Evolutionary conservation across 352 stramenopile genomes (phyloP).

Genomic region (Phytophthora capsici): DNA sequence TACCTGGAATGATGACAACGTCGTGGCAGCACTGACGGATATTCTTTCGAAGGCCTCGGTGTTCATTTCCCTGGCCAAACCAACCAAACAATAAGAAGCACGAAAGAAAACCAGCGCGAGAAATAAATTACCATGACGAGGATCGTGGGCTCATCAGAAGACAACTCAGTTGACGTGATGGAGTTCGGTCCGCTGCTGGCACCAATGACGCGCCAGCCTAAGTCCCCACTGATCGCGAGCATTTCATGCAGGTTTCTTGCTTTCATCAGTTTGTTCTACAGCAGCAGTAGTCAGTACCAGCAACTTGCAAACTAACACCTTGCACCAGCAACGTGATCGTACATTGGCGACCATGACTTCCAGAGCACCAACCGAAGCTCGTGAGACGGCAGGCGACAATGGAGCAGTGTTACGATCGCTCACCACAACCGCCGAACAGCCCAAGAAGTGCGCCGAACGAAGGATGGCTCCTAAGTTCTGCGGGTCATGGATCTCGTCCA

Average conservation of each 20-base stretch:
- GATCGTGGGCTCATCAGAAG: conserved; percentile 63
- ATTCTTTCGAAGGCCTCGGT: conserved; percentile 72
- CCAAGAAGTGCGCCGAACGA: conserved; percentile 80
- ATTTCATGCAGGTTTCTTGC: conserved; percentile 73
- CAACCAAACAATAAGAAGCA: neutral
- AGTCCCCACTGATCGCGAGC: conserved; percentile 64
- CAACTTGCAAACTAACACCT: too few relatives aligned
- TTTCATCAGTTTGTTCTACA: conserved; percentile 70
- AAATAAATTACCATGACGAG: conserved; percentile 71
- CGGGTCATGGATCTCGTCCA: conserved; percentile 84
- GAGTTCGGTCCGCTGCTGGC: conserved; percentile 78
- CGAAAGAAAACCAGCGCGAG: neutral
- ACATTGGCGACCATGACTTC: conserved; percentile 84
- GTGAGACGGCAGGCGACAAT: conserved; percentile 73
- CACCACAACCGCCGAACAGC: conserved; percentile 66
- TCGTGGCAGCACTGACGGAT: conserved; percentile 79
- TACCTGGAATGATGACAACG: conserved; percentile 77
- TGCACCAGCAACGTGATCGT: conserved; percentile 8
- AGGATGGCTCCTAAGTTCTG: conserved; percentile 87
- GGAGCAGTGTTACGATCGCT: conserved; percentile 79
- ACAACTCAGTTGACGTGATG: conserved; percentile 64
- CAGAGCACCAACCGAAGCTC: conserved; percentile 74
- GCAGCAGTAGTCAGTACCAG: neutral
- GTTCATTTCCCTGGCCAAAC: conserved; percentile 68
- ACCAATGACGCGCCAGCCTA: conserved; percentile 77